Evolutionary conservation across 768 basidiomycete species (phyloP), one percentile per base, ranked within the genome.

Genomic region (Collybia sordida): DNA sequence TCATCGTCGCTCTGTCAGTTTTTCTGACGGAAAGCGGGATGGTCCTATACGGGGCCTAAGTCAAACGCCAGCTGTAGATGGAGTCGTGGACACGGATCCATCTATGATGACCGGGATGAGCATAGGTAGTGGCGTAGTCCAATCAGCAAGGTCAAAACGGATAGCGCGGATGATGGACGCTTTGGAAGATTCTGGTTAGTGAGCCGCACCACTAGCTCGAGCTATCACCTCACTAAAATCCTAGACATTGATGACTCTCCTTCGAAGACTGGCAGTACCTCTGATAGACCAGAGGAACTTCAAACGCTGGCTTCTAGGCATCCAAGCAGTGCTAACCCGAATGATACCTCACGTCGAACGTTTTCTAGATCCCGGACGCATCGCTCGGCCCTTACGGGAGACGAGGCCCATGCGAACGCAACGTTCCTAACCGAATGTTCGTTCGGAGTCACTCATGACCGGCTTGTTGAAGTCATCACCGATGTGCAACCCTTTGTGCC

Each of bases 401-500:
- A 62, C 56, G 57, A 61, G 50, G 59, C 59, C 57, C 71, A 63
- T 45, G 63, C 65, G 21, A 73, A 77, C 55, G 75, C 64, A 37
- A 79, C 80, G 4, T 80, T 96, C 72, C 74, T 98, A 55, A 98
- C 96, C 9, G 95, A 98, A 63, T 98, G 95, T 63, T 98, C 95
- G 36, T 99, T 99, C 64, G 93, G 83, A 14, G 85, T 98, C 38
- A 81, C 93, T n/a, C 91, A 92, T 59, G 96, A 98, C 64, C 81
- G 82, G 39, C 80, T 99, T 4, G 88, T 98, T 1, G 83, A 90
- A 65, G 85, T 91, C 59, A 92, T 99, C 62, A 98, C 95, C 37
- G 94, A 98, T 60, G 83, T 94, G 11, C 88, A 94, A 62, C 93
- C 95, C 17, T 97, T 90, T 67, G 92, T 94, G 62, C 93, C 95